A percentile compares a stretch with the other conserved stretches of the same genome.
Conservation (phyloP, 73 alveolate species). For the Paramecium octaurelia region DNA sequence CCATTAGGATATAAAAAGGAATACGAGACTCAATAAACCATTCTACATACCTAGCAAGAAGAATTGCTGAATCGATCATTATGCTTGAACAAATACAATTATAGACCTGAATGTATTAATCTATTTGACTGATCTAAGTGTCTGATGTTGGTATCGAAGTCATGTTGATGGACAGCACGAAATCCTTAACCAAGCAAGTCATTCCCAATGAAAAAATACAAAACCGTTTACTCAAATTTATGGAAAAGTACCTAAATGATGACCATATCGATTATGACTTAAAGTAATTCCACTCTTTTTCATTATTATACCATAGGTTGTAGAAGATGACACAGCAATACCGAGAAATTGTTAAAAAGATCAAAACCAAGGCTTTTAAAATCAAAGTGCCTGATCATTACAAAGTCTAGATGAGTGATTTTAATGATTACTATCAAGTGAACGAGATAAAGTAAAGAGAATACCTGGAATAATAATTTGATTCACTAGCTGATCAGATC, state of each 20-base stretch:
- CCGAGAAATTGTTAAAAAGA: neutral
- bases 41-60: neutral
- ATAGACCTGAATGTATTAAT: neutral
- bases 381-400: neutral
- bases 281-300: neutral
- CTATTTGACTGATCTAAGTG: neutral
- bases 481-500: neutral
- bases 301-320: neutral
- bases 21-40: neutral
- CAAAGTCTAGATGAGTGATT: neutral
- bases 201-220: neutral
- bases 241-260: neutral
- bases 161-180: neutral
- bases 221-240: neutral
- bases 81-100: neutral
- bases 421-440: neutral
- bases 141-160: neutral
- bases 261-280: slow-evolving; percentile 10
- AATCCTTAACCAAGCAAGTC: neutral
- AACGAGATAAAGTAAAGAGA: neutral
- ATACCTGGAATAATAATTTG: neutral
- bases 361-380: neutral
- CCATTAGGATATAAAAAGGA: neutral
- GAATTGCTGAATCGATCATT: neutral
- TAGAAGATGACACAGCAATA: neutral